Evolutionary conservation across 495 filamentous ascomycete species (phyloP).

Genomic region (Recurvomyces mirabilis): DNA sequence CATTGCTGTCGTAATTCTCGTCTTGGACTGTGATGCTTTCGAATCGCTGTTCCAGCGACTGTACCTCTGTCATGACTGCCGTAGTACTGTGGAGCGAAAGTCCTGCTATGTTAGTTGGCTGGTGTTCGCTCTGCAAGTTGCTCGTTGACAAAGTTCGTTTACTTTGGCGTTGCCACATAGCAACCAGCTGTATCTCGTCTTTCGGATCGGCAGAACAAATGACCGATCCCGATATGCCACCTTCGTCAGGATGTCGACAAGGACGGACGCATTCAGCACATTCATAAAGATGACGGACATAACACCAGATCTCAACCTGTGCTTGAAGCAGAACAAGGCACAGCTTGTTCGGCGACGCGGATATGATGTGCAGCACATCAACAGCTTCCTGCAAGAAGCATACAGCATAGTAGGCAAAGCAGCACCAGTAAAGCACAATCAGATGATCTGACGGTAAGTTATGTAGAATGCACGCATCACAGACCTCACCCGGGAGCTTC

Average conservation of each 20-base stretch:
- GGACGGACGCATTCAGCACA: no score
- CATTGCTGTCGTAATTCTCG: constrained; percentile 28
- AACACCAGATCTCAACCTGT: constrained; percentile 57
- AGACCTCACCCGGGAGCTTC: constrained; percentile 65
- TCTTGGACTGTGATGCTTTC: constrained; percentile 30
- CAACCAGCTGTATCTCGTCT: no score
- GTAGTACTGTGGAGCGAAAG: no score
- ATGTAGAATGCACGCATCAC: constrained; percentile 72
- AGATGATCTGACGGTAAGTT: constrained; percentile 3
- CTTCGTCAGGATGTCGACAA: no score
- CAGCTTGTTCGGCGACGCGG: constrained; percentile 33
- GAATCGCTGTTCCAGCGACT: constrained; percentile 31
- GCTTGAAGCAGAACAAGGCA: constrained; percentile 48
- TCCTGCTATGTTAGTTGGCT: no score
- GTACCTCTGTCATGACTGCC: constrained; percentile 27
- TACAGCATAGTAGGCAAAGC: constrained; percentile 68
- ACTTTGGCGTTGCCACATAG: no score
- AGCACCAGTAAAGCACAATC: neutral
- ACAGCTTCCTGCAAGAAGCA: constrained; percentile 92
- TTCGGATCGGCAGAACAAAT: no score
- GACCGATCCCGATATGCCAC: no score
- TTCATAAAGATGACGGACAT: constrained; percentile 51
- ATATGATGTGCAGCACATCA: constrained; percentile 42
- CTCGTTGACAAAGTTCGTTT: no score
- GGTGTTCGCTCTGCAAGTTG: no score